Evolutionary conservation across 169 alveolate genomes (phyloP).

Genomic region (Neospora caninum): DNA sequence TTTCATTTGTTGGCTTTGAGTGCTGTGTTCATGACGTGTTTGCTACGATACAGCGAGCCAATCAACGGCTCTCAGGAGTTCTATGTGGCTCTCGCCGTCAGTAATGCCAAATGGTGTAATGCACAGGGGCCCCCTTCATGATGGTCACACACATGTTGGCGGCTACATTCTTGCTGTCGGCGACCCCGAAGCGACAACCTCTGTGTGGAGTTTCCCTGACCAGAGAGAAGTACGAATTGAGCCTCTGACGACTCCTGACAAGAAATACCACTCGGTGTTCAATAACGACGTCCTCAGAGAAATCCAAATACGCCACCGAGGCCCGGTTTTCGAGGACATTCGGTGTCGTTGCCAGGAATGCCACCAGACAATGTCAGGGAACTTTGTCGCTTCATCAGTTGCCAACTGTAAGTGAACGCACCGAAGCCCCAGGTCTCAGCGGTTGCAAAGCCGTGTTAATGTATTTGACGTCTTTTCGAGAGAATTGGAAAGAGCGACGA

Average conservation of each 20-base stretch:
- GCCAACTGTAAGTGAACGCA: not conserved
- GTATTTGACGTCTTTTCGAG: too few species aligned
- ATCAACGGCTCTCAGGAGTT: not conserved
- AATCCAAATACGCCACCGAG: not conserved
- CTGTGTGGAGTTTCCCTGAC: not conserved
- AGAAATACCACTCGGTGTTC: too few species aligned
- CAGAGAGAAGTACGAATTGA: not conserved
- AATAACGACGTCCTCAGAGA: too few species aligned
- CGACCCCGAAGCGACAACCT: not conserved
- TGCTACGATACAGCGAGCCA: not conserved
- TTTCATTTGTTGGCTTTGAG: not conserved
- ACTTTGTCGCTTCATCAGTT: not conserved
- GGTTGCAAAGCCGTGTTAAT: too few species aligned
- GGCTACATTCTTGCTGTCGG: not conserved
- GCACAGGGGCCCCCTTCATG: not conserved
- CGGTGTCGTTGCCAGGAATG: not conserved
- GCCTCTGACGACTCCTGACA: not conserved
- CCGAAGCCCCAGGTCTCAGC: not conserved
- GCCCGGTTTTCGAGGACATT: not conserved
- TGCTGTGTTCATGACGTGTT: not conserved
- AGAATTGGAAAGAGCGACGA: too few species aligned
- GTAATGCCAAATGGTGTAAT: not conserved
- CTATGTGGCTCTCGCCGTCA: not conserved
- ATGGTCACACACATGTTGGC: not conserved
- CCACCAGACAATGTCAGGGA: not conserved